Percentiles rank a stretch among this genome's conserved stretches.
These are phyloP conservation scores for Gynochthodes officinalis DNA, from an alignment of 257 asterid species.

Conservation along the genomic window DNA sequence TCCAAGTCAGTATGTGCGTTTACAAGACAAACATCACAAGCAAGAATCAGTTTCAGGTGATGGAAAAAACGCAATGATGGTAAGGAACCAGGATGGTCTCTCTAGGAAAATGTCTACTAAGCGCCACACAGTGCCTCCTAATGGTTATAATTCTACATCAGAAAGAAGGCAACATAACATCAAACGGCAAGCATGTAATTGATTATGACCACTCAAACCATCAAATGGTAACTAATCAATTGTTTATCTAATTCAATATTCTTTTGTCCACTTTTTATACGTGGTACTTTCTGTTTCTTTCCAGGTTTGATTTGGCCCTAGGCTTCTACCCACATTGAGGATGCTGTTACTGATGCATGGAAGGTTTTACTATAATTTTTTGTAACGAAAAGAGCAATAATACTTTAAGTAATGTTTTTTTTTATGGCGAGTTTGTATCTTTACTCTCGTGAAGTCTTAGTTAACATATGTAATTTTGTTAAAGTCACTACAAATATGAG, in stretches of 20 bases:
- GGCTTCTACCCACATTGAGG: slow-evolving; percentile 39
- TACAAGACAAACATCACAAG: slow-evolving; percentile 17
- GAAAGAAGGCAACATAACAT: slow-evolving; percentile 6
- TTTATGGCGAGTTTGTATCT: too few relatives aligned
- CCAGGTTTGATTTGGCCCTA: slow-evolving; percentile 63
- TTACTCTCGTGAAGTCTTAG: too few relatives aligned
- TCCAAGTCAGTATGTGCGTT: slow-evolving; percentile 25
- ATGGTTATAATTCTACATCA: slow-evolving; percentile 16
- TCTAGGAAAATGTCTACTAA: slow-evolving; percentile 22
- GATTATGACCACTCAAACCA: neutral
- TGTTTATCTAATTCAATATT: neutral
- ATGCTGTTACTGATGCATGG: slow-evolving; percentile 51
- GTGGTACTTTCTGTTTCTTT: neutral
- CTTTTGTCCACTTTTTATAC: neutral
- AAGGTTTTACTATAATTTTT: too few relatives aligned
- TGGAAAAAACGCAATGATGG: slow-evolving; percentile 5
- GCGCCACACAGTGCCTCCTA: slow-evolving; percentile 15
- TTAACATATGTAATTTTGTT: too few relatives aligned
- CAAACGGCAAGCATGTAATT: slow-evolving; percentile 6
- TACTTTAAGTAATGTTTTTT: too few relatives aligned
- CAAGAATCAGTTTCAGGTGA: slow-evolving; percentile 14
- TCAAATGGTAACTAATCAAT: too few relatives aligned
- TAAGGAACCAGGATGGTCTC: slow-evolving; percentile 20
- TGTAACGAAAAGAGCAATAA: neutral
- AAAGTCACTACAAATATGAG: too few relatives aligned